Evolutionary conservation across 495 filamentous ascomycete species (phyloP).

Genomic region (Thermochaetoides thermophila): DNA sequence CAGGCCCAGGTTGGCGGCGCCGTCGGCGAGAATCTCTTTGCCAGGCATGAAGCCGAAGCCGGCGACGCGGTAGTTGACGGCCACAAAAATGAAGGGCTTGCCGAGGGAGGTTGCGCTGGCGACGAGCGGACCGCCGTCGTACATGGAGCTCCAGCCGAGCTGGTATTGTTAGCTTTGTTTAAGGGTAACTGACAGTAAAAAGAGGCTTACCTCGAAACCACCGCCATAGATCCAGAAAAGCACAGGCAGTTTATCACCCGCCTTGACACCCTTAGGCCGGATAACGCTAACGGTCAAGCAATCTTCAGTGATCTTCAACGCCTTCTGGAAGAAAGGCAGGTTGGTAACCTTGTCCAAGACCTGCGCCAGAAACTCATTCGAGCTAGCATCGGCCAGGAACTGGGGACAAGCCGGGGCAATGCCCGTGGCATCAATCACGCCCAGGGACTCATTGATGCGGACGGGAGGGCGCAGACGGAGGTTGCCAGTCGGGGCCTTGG

Average conservation of each 20-base stretch:
- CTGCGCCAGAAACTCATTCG: conserved; percentile 24
- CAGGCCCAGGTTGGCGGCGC: conserved; percentile 44
- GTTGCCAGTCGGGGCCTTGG: conserved; percentile 26
- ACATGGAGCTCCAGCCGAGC: conserved; percentile 37
- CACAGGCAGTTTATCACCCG: conserved; percentile 46
- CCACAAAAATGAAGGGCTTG: conserved; percentile 49
- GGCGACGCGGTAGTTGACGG: conserved; percentile 47
- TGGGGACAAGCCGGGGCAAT: conserved; percentile 40
- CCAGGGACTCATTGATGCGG: conserved; percentile 26
- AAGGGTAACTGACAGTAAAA: too few relatives aligned
- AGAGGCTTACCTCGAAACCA: conserved; percentile 40
- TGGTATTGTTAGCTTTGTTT: too few relatives aligned
- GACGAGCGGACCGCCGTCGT: conserved; percentile 43
- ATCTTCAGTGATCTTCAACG: conserved; percentile 41
- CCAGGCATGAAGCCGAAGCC: conserved; percentile 48
- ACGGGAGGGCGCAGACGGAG: conserved; percentile 30
- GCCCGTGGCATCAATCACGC: conserved; percentile 36
- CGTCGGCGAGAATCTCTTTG: conserved; percentile 50
- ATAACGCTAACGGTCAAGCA: conserved; percentile 52
- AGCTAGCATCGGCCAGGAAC: conserved; percentile 32
- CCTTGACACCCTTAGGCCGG: conserved; percentile 42
- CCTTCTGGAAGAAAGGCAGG: conserved; percentile 42
- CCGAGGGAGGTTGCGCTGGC: conserved; percentile 33
- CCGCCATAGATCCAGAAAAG: conserved; percentile 66
- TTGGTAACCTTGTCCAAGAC: conserved; percentile 38